Percentiles rank a stretch among this genome's conserved stretches.
These are phyloP conservation scores for Rhodotorula sp. DNA, from an alignment of 1,284 basidiomycete genomes.

Conservation along the genomic window DNA sequence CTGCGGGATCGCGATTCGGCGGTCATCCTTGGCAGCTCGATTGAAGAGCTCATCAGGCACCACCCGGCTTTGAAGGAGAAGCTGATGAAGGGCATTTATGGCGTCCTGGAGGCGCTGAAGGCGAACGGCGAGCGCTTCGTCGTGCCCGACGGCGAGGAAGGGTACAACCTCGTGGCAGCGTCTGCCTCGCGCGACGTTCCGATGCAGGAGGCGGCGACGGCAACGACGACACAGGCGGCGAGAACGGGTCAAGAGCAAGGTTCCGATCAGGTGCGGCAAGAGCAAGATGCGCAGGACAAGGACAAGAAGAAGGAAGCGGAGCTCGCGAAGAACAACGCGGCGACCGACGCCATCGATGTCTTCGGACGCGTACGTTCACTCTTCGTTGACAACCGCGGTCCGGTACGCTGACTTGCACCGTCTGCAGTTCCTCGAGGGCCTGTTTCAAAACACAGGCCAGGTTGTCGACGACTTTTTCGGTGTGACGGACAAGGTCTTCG, in stretches of 20 bases:
- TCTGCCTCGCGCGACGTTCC: conserved; percentile 55
- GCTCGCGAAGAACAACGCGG: conserved; percentile 30
- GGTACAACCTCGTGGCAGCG: conserved; percentile 53
- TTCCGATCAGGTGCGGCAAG: background rate
- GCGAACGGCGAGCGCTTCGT: conserved; percentile 63
- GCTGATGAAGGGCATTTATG: conserved; percentile 72
- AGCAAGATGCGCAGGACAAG: conserved; percentile 29
- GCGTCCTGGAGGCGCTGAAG: conserved; percentile 69
- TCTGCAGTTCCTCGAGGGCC: conserved; percentile 78
- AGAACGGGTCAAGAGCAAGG: conserved; percentile 29
- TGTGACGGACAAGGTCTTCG: conserved; percentile 66
- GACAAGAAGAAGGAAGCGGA: conserved; percentile 50
- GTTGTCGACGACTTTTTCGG: conserved; percentile 78
- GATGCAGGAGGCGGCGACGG: conserved; percentile 43
- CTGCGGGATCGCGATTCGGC: conserved; percentile 91
- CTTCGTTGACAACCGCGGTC: no score
- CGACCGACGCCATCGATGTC: conserved; percentile 34
- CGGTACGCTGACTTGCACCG: background rate
- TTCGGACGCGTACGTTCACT: conserved; percentile 38
- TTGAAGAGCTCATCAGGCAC: conserved; percentile 95
- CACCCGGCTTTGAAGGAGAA: conserved; percentile 81
- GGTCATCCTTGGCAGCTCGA: conserved; percentile 76
- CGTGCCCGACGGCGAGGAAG: conserved; percentile 59
- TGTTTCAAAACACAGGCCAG: conserved; percentile 83
- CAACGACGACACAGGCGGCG: background rate